Evolutionary conservation across 169 alveolate genomes (phyloP).

Genomic region (Plasmodium inui): DNA sequence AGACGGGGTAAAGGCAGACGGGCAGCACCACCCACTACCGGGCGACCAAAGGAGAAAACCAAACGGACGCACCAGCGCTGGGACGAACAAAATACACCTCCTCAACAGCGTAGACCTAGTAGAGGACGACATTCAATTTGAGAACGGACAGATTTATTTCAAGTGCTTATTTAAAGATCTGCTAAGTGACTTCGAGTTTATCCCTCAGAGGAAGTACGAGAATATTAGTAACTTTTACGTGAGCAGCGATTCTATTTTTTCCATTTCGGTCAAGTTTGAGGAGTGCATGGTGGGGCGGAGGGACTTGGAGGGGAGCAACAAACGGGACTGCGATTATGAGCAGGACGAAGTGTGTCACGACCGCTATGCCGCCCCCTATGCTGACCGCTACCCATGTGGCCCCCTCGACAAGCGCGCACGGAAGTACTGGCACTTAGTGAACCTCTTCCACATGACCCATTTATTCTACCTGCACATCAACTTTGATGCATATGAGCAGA

Average conservation of each 20-base stretch:
- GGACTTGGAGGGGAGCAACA: background rate
- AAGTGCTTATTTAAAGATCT: conserved; percentile 56
- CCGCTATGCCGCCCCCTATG: background rate
- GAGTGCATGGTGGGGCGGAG: conserved; percentile 17
- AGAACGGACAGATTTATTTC: conserved; percentile 35
- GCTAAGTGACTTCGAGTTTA: conserved; percentile 49
- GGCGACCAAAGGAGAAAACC: background rate
- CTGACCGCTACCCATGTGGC: background rate
- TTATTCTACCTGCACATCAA: conserved; percentile 33
- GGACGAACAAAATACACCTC: conserved; percentile 37
- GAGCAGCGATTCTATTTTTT: conserved; percentile 41
- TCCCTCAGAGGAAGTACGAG: conserved; percentile 32
- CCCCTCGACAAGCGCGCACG: conserved; percentile 4
- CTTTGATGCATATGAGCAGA: conserved; percentile 7
- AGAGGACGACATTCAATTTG: conserved; percentile 37
- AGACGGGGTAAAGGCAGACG: background rate
- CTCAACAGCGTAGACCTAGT: conserved; percentile 22
- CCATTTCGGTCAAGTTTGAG: conserved; percentile 53
- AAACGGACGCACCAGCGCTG: background rate
- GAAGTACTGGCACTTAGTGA: conserved; percentile 43
- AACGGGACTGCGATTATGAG: background rate
- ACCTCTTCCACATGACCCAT: conserved; percentile 9
- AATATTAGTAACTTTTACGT: conserved; percentile 64
- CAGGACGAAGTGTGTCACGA: background rate
- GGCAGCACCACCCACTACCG: background rate